Evolutionary conservation across 306 rosid species (phyloP), one percentile per base, ranked within the genome.

Genomic region (Rosa chinensis): DNA sequence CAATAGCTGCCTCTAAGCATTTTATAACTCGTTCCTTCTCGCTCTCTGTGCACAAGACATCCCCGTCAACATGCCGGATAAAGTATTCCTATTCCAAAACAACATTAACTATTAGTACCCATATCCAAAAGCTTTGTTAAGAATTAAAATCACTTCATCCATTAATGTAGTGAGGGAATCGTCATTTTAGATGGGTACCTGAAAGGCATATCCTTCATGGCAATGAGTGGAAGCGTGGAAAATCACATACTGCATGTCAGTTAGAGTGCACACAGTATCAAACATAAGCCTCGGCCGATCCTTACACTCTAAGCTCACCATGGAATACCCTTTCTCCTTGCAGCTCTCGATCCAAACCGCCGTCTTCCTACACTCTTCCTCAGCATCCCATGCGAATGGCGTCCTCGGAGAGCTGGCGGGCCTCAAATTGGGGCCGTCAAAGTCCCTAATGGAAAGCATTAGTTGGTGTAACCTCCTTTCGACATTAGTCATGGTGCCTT

Each of bases 231-330:
- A 85, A 81, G 93, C 93, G 75, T 89, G 97, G 71, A 89, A 92
- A 58, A 90, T 88, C 4, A 84, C 88, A 73, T 92, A 92, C 25
- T 90, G 86, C 89, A 92, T 75, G 73, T 89, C 93, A 2, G 90
- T 90, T n/a, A 92, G 88, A 32, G 93, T 92, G 81, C 96, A 92
- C 5, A 90, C 91, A 2, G 91, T 82, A 73, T 92, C 97, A 52
- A 92, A 90, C 97, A 92, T 89, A 59, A 92, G 93, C 72, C 88
- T 88, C 6, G 87, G 86, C 72, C 95, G 79, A 63, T 92, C 97
- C 81, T 86, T 86, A 20, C 91, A 84, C 55, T 89, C 88, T 17
- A 92, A 83, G 53, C 66, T 88, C 48, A 90, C 91, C 23, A 92
- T 83, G 0, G 89, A 87, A 58, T 92, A 92, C 21, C 84, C 86